These are phyloP conservation scores for Ramaria sp. DNA, from an alignment of 768 basidiomycete genomes.

Conservation along the genomic window DNA sequence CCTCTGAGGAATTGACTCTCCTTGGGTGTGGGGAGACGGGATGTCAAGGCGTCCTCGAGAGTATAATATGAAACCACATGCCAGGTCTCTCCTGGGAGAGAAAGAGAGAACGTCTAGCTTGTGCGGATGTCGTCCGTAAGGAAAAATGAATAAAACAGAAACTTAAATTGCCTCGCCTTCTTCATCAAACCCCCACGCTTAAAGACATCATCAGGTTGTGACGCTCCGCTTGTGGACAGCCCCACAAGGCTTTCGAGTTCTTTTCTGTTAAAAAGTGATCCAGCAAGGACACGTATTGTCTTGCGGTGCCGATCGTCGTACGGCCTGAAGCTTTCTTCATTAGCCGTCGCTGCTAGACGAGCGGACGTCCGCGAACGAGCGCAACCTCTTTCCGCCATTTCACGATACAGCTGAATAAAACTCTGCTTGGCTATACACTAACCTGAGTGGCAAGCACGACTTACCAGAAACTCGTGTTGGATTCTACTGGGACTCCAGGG, in stretches of 20 bases:
- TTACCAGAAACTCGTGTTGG: constrained; percentile 73
- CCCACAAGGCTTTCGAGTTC: constrained; percentile 1
- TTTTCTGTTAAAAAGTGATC: constrained; percentile 14
- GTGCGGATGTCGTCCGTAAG: not conserved
- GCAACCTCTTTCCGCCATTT: constrained; percentile 59
- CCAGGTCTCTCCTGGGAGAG: constrained; percentile 63
- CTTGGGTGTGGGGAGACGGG: constrained; percentile 31
- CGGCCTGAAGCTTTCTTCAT: constrained; percentile 12
- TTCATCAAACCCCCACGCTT: constrained; percentile 70
- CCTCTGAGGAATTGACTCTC: not conserved
- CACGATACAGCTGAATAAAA: constrained; percentile 58
- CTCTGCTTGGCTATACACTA: not conserved
- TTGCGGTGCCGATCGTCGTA: constrained; percentile 30
- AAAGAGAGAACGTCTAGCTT: constrained; percentile 72
- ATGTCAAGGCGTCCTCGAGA: constrained; percentile 62
- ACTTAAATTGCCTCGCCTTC: constrained; percentile 36
- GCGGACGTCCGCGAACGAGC: constrained; percentile 24
- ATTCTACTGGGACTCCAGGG: constrained; percentile 81
- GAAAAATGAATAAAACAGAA: not conserved
- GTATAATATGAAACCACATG: constrained; percentile 82
- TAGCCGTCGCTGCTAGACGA: not conserved
- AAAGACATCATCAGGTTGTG: constrained; percentile 31
- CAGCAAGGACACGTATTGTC: not conserved
- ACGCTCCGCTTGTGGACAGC: constrained; percentile 7
- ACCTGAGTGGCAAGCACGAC: constrained; percentile 16